Evolutionary conservation across 768 basidiomycete species (phyloP), one percentile per base, ranked within the genome.

Genomic region (Collybia nuda): DNA sequence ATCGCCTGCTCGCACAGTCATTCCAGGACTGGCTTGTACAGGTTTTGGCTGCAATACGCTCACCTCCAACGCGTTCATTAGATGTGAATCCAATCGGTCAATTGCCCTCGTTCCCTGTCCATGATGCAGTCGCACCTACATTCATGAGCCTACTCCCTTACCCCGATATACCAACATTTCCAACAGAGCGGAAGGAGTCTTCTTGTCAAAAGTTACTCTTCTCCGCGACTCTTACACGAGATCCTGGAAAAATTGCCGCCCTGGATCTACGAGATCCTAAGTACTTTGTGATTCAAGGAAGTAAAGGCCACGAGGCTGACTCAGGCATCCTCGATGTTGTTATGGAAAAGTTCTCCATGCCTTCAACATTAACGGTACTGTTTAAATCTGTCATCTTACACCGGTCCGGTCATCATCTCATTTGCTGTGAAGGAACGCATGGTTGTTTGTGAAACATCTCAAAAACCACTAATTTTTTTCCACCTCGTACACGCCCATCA

Each of bases 171-270:
- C 69, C 71, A 3, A 73, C 78, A 2, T 84, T 85, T 48, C 55
- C 82, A 35, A 76, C 79, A 44, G 90, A 90, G 61, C 64, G 60
- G 40, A 82, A 72, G 59, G 71, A 73, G 37, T 66, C 81, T 3
- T 88, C 88, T 5, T 97, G 95, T 58, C 96, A 98, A 64, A 98
- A 98, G 62, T 77, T 99, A 3, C 74, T 99, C 6, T 97, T 99
- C 71, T 97, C 94, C 8, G 97, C 97, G 0, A 99, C 97, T 0
- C 78, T 98, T 24, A 97, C 95, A 0, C 81, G 86, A 7, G 94
- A 98, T 70, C 96, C 97, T 0, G 86, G 88, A n/a, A 95, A 91
- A 60, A 86, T 98, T 38, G 86, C 88, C 6, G 83, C 91, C 0
- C 75, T 99, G 32, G 80, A 85, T 40, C 71, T 99, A 35, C 72